phyloP scores from a whole-genome alignment of 2,329 filamentous ascomycete genomes.

The Ophiocordyceps camponoti-leonardi region DNA sequence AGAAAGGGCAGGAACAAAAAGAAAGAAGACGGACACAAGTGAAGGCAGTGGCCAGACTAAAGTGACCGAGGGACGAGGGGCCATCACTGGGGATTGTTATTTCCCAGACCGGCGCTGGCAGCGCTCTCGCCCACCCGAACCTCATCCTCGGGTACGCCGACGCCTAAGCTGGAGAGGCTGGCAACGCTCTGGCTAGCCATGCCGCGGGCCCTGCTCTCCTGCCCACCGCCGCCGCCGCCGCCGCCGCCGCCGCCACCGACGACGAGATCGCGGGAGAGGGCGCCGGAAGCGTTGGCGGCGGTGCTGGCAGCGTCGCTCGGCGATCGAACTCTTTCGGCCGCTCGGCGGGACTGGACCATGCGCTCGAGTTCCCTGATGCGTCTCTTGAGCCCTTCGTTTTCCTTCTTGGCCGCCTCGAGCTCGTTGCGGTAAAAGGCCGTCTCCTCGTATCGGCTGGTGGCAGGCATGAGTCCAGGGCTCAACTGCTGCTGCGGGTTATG shows the following conservation, averaged over 20 bases:
- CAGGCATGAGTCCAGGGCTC: conserved; percentile 36
- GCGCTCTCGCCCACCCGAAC: conserved; percentile 45
- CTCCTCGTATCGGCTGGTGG: conserved; percentile 44
- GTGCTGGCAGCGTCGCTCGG: conserved; percentile 37
- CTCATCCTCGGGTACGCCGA: conserved; percentile 42
- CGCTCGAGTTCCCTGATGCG: conserved; percentile 45
- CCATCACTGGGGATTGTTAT: conserved; percentile 3
- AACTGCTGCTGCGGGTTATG: conserved; percentile 15
- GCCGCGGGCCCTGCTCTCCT: conserved; percentile 26
- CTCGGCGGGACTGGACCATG: conserved; percentile 28
- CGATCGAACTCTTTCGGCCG: conserved; percentile 26
- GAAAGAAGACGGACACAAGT: too few species aligned
- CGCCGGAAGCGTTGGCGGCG: conserved; percentile 24
- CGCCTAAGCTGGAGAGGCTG: conserved; percentile 29
- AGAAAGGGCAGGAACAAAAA: too few species aligned
- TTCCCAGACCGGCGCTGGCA: conserved; percentile 23
- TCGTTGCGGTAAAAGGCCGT: conserved; percentile 41
- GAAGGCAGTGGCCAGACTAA: too few species aligned
- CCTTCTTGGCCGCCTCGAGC: conserved; percentile 41
- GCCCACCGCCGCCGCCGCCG: too few species aligned
- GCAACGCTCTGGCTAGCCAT: conserved; percentile 23
- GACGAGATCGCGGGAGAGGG: conserved; percentile 22
- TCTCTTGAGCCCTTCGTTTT: conserved; percentile 45
- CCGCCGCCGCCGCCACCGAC: conserved; percentile 9
- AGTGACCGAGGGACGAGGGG: too few species aligned